Percentiles rank a stretch among this genome's conserved stretches.
phyloP scores from a whole-genome alignment of 805 yeast genomes.

The Hanseniaspora mollemarum region DNA sequence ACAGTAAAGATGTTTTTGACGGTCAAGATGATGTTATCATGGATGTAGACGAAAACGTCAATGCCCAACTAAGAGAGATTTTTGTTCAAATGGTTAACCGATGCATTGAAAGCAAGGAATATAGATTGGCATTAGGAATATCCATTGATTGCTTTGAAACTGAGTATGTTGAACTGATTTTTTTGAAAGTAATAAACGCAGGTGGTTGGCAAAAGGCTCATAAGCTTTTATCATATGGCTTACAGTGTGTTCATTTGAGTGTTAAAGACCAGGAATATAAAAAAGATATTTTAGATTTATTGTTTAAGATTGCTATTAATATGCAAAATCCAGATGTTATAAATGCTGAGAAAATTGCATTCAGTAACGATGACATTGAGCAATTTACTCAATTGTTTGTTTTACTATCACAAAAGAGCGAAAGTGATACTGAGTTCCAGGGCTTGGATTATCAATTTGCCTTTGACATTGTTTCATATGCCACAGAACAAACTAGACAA shows the following conservation, averaged over 20 bases:
- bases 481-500: conserved; percentile 69
- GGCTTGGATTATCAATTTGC: conserved; percentile 84
- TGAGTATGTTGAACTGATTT: conserved; percentile 59
- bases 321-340: conserved; percentile 66
- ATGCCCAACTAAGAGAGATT: conserved; percentile 51
- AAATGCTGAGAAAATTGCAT: conserved; percentile 72
- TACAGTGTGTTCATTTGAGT: conserved; percentile 60
- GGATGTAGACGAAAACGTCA: conserved; percentile 31
- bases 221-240: conserved; percentile 56
- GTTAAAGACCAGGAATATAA: conserved; percentile 58
- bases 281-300: conserved; percentile 46
- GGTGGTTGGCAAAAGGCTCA: conserved; percentile 45
- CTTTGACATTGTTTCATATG: conserved; percentile 83
- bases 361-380: conserved; percentile 67
- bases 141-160: conserved; percentile 78
- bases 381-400: conserved; percentile 62
- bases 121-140: conserved; percentile 76
- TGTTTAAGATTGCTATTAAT: conserved; percentile 49
- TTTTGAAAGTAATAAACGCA: conserved; percentile 32
- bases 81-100: conserved; percentile 80
- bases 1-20: conserved; percentile 30
- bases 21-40: not conserved
- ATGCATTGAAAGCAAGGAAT: conserved; percentile 61
- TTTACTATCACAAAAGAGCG: conserved; percentile 31
- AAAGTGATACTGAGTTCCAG: conserved; percentile 33